phyloP scores from a whole-genome alignment of 2,329 filamentous ascomycete genomes.

The Harringtonia aguacate region DNA sequence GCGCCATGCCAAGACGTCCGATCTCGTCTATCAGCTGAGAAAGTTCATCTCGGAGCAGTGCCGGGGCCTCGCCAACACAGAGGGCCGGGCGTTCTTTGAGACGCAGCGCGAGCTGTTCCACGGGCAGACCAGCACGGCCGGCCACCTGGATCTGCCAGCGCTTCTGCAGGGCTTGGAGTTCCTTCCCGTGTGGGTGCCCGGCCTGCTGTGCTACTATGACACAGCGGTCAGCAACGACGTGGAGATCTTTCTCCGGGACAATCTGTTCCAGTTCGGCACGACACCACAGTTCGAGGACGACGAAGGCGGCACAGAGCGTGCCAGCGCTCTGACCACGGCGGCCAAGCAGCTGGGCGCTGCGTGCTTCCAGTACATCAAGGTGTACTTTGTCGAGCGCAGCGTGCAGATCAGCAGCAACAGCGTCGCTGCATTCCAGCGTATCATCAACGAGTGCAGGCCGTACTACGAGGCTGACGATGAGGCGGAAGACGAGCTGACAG shows the following conservation, averaged over 20 bases:
- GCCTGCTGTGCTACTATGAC: slow-evolving; percentile 37
- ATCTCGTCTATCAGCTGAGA: slow-evolving; percentile 27
- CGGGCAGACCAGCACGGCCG: slow-evolving; percentile 3
- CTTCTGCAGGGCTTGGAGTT: slow-evolving; percentile 14
- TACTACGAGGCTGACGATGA: slow-evolving; percentile 21
- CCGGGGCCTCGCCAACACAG: slow-evolving; percentile 30
- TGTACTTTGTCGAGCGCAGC: slow-evolving; percentile 31
- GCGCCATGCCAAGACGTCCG: slow-evolving; percentile 23
- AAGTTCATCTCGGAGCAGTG: slow-evolving; percentile 33
- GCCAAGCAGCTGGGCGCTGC: slow-evolving; percentile 28
- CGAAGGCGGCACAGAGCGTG: slow-evolving; percentile 19
- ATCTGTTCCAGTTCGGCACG: slow-evolving; percentile 28
- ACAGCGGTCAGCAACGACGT: slow-evolving; percentile 27
- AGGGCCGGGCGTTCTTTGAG: slow-evolving; percentile 37
- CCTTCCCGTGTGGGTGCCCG: slow-evolving; percentile 39
- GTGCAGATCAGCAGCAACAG: slow-evolving; percentile 30
- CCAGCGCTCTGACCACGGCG: slow-evolving; percentile 22
- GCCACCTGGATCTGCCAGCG: neutral
- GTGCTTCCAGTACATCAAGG: slow-evolving; percentile 35
- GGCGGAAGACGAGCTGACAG: slow-evolving; percentile 16
- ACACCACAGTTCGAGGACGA: slow-evolving; percentile 18
- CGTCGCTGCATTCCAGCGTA: slow-evolving; percentile 29
- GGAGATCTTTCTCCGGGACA: slow-evolving; percentile 31
- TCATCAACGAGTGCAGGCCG: slow-evolving; percentile 29
- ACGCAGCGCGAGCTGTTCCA: slow-evolving; percentile 28